Evolutionary conservation across 257 asterid species (phyloP).

Genomic region (Datura wrightii): DNA sequence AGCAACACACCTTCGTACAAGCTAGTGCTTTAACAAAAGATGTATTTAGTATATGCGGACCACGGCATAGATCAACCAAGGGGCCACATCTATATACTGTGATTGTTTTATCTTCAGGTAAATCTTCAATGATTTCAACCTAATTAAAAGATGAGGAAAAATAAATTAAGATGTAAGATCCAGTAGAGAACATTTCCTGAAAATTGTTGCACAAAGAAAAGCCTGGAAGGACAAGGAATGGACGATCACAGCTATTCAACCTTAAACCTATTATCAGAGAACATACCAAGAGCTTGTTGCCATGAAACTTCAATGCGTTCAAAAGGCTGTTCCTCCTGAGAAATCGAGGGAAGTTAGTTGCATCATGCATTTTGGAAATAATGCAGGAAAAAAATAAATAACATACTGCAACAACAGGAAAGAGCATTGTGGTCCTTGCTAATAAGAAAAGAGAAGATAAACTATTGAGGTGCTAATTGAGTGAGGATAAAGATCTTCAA

Average conservation of each 20-base stretch:
- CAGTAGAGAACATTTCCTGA: not conserved
- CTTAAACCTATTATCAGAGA: conserved; percentile 92
- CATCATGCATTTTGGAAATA: not conserved
- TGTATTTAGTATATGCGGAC: conserved; percentile 97
- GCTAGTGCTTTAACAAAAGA: conserved; percentile 92
- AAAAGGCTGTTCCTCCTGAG: conserved; percentile 90
- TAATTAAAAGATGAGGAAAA: conserved; percentile 40
- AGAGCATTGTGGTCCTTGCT: not conserved
- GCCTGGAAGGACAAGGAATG: not conserved
- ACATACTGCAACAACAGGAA: not conserved
- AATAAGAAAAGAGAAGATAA: not conserved
- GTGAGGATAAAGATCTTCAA: conserved; percentile 17
- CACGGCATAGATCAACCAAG: conserved; percentile 95
- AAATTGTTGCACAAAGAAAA: conserved; percentile 4
- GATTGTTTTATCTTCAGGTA: conserved; percentile 91
- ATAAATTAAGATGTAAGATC: not conserved
- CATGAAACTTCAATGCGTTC: conserved; percentile 94
- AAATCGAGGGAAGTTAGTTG: conserved; percentile 32
- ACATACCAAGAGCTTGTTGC: conserved; percentile 87
- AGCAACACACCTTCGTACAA: conserved; percentile 77
- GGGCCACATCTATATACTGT: conserved; percentile 98
- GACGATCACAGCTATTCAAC: conserved; percentile 40
- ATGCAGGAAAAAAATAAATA: conserved; percentile 6
- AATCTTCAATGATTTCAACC: conserved; percentile 93
- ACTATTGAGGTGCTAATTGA: not conserved